Evolutionary conservation across 1,139 yeast species (phyloP), one percentile per base, ranked within the genome.

Genomic region (Saccharomyces pastorianus): DNA sequence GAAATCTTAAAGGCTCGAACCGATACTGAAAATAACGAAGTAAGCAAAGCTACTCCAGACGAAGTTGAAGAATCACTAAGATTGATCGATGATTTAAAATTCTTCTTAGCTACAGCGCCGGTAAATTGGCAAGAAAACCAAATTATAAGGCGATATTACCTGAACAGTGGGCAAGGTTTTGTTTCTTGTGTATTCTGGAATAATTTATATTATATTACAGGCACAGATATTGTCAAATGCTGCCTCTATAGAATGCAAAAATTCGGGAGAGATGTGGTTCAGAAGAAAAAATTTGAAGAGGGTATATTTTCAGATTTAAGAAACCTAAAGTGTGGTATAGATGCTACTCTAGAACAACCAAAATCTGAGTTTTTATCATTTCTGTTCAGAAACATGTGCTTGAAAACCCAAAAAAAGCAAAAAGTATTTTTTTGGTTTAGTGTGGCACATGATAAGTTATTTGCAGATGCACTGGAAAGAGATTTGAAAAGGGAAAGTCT

Each of bases 381-480:
- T 63, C 74, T 93, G 48, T 89, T 86, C 71, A 87, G 85, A 64
- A 89, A 93, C 67, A 83, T 85, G 59, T 91, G 99, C 69, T 77
- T 93, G 25, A 79, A 96, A 62, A 93, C 99, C 1, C 98, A 93
- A 66, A 93, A 93, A 76, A 93, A 93, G 68, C 99, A 93, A 68
- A 93, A 93, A 69, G 98, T 93, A 44, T 93, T 93, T 68, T 90
- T 85, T 69, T 93, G 99, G 99, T 91, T 88, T 69, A 86, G 91
- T 66, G 98, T 93, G 6, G 93, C 95, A 47, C 98, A 93, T 71
- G 97, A 93, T 68, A 84, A 88, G 65, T 73, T 93, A 52, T 91
- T 93, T 79, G 84, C 93, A 3, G 99, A 93, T 71, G 98, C 98
- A 0, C 73, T 93, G 54, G 98, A 91, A 70, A 76, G 99, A 63